Base-by-base conservation (phyloP, 108 stramenopile genomes). In the Nannochloropsis salina region DNA sequence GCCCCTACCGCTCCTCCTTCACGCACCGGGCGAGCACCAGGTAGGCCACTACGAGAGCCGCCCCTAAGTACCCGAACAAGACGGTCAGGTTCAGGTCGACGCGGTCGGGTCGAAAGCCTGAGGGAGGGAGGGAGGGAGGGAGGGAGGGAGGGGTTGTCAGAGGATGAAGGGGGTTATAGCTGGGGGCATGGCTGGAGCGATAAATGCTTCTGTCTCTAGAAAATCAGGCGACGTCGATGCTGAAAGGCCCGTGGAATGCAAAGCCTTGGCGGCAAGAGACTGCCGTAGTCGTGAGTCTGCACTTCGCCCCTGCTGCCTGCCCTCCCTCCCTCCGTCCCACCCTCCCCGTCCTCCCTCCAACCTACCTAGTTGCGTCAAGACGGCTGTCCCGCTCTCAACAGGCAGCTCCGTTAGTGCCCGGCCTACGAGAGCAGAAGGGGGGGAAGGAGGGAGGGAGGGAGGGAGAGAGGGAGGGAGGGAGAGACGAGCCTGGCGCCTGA, bases 61-160 rank as follows among this genome's bases (percentile, higher is more conserved):
- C 61, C 20, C 61, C 61, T n/a, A 74, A 6, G n/a, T 74, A 74
- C 61, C 15, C 61, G 6, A 74, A 74, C 20, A 74, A 2, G 20
- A 74, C 20, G 20, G 61, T 74, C 61, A 74, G 61, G 0, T 74
- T 74, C 61, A 74, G 61, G 61, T 74, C 61, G 20, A 74, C 61
- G 20, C 61, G 61, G 3, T 74, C 61, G 3, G 61, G 61, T 4
- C 61, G 61, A 74, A 74, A 74, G 61, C 61, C 61, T n/a, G 61
- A 74, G 61, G 61, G 61, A 74, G 47, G 47, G 47, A 51, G 47
- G 47, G 12, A 51, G 47, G 47, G 47, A 51, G 47, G 47, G 47
- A 51, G 61, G 6, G 61, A 74, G 6, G 61, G 61, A 74, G 61
- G 61, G 61, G n/a, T 15, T 31, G 1, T 15, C 20, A 74, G 6